A percentile compares a stretch with the other conserved stretches of the same genome.
Evolutionary conservation across 305 asterid species (phyloP).

Genomic region (Fraxinus albicans): DNA sequence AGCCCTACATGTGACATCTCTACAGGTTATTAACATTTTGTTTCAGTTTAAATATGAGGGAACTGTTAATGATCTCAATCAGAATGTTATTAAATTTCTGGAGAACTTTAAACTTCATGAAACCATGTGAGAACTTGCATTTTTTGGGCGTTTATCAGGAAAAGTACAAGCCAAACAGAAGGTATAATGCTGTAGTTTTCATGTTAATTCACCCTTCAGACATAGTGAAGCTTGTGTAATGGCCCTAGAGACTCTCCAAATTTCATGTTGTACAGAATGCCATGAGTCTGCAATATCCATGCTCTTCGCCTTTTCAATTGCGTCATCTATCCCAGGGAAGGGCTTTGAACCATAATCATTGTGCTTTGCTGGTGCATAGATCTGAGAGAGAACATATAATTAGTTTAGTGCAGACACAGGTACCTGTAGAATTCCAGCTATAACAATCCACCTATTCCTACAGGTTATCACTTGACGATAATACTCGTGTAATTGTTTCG

Average conservation of each 20-base stretch:
- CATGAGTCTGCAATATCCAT: conserved; percentile 43
- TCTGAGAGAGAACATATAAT: conserved; percentile 36
- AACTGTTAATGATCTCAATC: not conserved
- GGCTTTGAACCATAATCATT: conserved; percentile 64
- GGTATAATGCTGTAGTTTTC: conserved; percentile 11
- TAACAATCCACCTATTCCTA: not conserved
- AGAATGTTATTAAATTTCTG: not conserved
- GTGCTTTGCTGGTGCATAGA: conserved; percentile 75
- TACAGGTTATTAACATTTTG: not conserved
- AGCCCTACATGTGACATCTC: not conserved
- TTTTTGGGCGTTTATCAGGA: not conserved
- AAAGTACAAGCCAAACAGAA: not conserved
- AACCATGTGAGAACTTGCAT: not conserved
- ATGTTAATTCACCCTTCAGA: conserved; percentile 59
- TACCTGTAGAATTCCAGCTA: not conserved
- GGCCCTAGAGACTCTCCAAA: conserved; percentile 85
- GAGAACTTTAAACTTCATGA: not conserved
- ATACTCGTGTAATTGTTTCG: not conserved
- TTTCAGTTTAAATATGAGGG: not conserved
- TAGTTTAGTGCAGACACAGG: not conserved
- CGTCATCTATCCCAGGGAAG: conserved; percentile 74
- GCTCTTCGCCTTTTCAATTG: conserved; percentile 55
- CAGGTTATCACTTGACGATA: not conserved
- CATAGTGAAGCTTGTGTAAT: conserved; percentile 74
- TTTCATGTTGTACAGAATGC: conserved; percentile 71